Evolutionary conservation across 2,329 filamentous ascomycete species (phyloP).

Genomic region (Lasiodiplodia sp.): DNA sequence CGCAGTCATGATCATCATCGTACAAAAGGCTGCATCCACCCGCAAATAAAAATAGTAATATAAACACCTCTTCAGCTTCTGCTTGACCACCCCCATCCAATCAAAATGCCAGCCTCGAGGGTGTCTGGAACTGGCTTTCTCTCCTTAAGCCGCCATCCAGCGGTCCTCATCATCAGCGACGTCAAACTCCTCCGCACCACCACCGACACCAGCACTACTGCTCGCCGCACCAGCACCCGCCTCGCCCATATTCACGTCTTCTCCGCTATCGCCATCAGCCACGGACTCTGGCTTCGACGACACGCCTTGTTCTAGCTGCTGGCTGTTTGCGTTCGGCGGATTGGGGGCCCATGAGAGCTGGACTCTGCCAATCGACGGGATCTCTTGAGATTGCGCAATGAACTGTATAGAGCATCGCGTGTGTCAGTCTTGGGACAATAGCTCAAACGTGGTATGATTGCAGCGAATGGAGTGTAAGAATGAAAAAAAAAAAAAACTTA

Average conservation of each 20-base stretch:
- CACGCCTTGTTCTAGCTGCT: constrained; percentile 24
- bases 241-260: constrained; percentile 17
- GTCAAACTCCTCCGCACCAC: constrained; percentile 54
- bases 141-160: constrained; percentile 44
- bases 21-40: not conserved
- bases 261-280: not conserved
- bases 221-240: not conserved
- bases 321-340: constrained; percentile 14
- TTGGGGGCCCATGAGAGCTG: constrained; percentile 70
- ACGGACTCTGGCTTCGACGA: not conserved
- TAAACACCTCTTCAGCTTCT: too few relatives aligned
- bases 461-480: not conserved
- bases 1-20: not conserved
- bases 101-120: too few relatives aligned
- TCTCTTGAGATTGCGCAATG: constrained; percentile 59
- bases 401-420: constrained; percentile 44
- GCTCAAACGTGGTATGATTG: too few relatives aligned
- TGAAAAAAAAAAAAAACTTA: constrained; percentile 32
- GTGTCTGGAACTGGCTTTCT: too few relatives aligned
- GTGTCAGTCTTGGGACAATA: not conserved
- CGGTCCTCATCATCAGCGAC: constrained; percentile 58
- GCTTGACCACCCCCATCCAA: too few relatives aligned
- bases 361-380: constrained; percentile 70
- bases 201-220: not conserved
- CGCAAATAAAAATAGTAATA: too few relatives aligned